A percentile compares a stretch with the other conserved stretches of the same genome.
These are phyloP conservation scores for Lumnitzera racemosa DNA, from an alignment of 345 rosid genomes.

Conservation along the genomic window DNA sequence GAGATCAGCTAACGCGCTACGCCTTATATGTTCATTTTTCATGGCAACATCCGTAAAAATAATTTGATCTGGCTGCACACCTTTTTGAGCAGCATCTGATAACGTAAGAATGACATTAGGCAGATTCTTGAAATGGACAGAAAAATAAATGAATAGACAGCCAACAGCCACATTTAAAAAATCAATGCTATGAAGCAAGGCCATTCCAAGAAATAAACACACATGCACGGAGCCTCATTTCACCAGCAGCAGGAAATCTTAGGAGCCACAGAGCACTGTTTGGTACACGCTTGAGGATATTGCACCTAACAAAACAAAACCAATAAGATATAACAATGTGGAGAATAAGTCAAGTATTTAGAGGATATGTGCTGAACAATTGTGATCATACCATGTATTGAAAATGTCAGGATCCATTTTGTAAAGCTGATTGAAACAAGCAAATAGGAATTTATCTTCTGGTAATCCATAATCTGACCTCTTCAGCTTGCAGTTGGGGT, in stretches of 20 bases:
- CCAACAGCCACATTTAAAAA: neutral
- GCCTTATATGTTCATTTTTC: constrained; percentile 90
- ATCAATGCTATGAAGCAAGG: neutral
- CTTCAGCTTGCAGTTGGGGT: constrained; percentile 64
- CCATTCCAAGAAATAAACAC: constrained; percentile 14
- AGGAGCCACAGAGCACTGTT: constrained; percentile 98
- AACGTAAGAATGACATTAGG: neutral
- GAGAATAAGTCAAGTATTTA: neutral
- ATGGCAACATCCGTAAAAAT: constrained; percentile 97
- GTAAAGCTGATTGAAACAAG: constrained; percentile 97
- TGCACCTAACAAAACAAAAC: constrained; percentile 53
- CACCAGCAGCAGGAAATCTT: constrained; percentile 98
- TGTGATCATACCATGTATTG: constrained; percentile 58
- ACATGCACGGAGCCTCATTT: constrained; percentile 86
- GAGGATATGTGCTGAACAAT: neutral
- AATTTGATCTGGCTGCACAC: constrained; percentile 85
- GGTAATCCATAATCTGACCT: constrained; percentile 92
- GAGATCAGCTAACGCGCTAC: constrained; percentile 94
- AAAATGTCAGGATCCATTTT: constrained; percentile 99
- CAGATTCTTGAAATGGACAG: neutral
- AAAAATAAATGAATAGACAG: neutral
- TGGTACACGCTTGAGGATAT: constrained; percentile 91
- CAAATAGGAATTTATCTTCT: constrained; percentile 93
- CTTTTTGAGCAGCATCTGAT: constrained; percentile 82
- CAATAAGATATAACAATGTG: constrained; percentile 1